Conservation (phyloP, 805 yeast genomes). For the Kuraishia borneana region DNA sequence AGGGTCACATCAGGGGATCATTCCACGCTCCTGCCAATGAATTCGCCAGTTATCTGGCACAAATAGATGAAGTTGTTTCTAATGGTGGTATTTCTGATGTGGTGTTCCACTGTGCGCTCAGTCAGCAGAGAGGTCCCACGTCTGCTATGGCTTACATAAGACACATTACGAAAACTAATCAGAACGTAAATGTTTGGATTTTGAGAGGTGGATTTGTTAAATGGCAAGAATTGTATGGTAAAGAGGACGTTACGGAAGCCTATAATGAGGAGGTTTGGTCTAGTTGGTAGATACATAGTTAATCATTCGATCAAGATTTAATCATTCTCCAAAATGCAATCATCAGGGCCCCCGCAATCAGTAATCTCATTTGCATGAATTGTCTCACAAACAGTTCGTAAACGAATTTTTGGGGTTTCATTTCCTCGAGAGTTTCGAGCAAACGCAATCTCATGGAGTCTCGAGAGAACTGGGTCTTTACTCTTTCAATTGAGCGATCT, state of each 20-base stretch:
- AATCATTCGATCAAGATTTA: background rate
- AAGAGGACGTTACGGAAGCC: conserved; percentile 48
- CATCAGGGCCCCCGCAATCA: background rate
- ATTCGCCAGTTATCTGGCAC: conserved; percentile 27
- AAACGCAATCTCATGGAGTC: conserved; percentile 26
- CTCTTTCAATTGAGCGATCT: conserved; percentile 21
- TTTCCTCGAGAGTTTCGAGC: conserved; percentile 3
- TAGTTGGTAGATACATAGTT: no score
- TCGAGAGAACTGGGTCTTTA: conserved; percentile 28
- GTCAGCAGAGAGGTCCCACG: conserved; percentile 88
- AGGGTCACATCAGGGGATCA: conserved; percentile 51
- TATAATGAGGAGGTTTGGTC: conserved; percentile 34
- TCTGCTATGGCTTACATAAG: conserved; percentile 58
- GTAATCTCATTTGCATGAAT: background rate
- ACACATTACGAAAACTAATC: conserved; percentile 20
- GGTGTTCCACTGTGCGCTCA: conserved; percentile 83
- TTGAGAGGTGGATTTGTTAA: conserved; percentile 74
- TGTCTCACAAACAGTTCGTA: conserved; percentile 2
- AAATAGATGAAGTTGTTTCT: conserved; percentile 23
- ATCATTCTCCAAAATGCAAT: background rate
- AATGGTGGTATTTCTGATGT: conserved; percentile 31
- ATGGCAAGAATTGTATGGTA: conserved; percentile 80
- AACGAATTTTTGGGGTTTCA: background rate
- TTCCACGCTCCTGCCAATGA: conserved; percentile 42
- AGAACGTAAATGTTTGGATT: conserved; percentile 48